Evolutionary conservation across 2,329 filamentous ascomycete genomes (phyloP), one percentile per base, ranked within the genome.

Genomic region (Apiospora marii): DNA sequence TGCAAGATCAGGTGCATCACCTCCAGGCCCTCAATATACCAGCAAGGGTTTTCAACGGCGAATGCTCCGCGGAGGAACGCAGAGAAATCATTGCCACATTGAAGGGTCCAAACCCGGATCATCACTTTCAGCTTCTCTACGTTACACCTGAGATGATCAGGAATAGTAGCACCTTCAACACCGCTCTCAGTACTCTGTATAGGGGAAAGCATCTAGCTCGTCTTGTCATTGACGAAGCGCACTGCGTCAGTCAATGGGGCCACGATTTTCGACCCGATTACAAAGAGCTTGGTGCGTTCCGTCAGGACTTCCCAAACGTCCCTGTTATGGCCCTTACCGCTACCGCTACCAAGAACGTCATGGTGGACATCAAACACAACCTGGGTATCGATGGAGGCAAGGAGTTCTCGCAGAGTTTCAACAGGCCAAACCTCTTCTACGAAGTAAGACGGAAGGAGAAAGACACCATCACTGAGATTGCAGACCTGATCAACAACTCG

Each of bases 181-280:
- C 86, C 70, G 89, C 87, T 3, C 87, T 99, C 74, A 84, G 89
- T 70, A 86, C 85, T 2, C 86, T 99, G n/a, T 89, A 98, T 81
- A 82, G 83, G 19, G 90, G 90, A 69, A 85, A 88, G 4, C 93
- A 92, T 77, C 90, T 99, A 70, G 96, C 97, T 22, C 91, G 96
- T 37, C 90, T 99, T 68, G 96, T 99, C 70, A 97, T 99, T 74
- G 96, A 99, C 77, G 97, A 99, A 84, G 96, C 96, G n/a, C 96
- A 99, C 81, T 99, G 96, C 82, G 96, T 99, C 37, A 98, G 96
- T 82, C 95, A 99, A 85, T 99, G 96, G 96, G 96, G 96, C 0
- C 96, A 99, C 77, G 96, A 99, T 81, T 99, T 99, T 80, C 91
- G 97, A 67, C 96, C 95, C 0, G 96, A 98, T 80, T 99, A 99